Conservation (phyloP, 73 alveolate genomes). For the Symbiodinium natans region DNA sequence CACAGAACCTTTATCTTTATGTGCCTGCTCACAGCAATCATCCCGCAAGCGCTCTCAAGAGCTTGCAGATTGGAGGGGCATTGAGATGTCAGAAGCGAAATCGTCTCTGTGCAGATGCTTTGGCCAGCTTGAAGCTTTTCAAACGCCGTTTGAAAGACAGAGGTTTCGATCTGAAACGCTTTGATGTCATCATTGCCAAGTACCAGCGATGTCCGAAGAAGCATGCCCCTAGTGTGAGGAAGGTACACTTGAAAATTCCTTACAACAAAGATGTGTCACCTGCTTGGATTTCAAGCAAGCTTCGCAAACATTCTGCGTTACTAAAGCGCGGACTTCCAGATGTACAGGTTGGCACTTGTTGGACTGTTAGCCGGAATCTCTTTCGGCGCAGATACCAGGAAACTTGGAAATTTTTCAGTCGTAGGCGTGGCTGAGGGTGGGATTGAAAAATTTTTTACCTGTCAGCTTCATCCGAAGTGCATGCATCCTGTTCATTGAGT, state of each 20-base stretch:
- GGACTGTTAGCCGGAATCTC: neutral
- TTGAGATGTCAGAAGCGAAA: conserved; percentile 11
- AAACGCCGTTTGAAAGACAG: conserved; percentile 31
- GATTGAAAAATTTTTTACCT: neutral
- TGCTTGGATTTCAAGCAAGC: neutral
- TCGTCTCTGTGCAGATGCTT: neutral
- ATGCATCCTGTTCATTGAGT: neutral
- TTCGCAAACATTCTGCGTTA: neutral
- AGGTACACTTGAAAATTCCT: conserved; percentile 26
- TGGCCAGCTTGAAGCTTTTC: neutral
- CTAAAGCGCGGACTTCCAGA: neutral
- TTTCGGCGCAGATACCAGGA: neutral
- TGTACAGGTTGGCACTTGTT: neutral
- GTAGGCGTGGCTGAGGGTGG: neutral
- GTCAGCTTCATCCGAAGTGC: neutral
- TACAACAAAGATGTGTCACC: conserved; percentile 33
- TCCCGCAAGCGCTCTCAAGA: conserved; percentile 28
- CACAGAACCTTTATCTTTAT: conserved; percentile 43
- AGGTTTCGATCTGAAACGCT: conserved; percentile 30
- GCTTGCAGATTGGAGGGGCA: conserved; percentile 38
- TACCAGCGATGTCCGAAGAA: neutral
- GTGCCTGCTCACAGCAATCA: conserved; percentile 37
- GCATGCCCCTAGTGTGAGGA: neutral
- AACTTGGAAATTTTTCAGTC: neutral
- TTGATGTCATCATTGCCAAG: conserved; percentile 19